Percentiles rank a stretch among this genome's conserved stretches.
Evolutionary conservation across 768 basidiomycete genomes (phyloP).

Genomic region (Infundibulicybe gibba): DNA sequence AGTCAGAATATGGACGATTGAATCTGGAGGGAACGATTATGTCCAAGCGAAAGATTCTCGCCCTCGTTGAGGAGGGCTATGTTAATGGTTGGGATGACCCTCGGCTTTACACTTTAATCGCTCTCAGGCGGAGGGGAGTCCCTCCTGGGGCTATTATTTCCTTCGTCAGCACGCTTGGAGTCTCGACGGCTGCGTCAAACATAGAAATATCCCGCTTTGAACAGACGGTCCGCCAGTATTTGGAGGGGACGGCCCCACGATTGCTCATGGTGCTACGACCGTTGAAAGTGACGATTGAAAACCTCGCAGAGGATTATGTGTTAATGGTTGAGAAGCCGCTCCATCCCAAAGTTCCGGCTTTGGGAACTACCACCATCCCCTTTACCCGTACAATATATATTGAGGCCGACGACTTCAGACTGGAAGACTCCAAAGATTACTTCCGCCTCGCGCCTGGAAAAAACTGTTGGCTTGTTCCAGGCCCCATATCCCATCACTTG

Average conservation of each 20-base stretch:
- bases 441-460: constrained; percentile 97
- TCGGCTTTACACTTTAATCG: constrained; percentile 93
- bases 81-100: constrained; percentile 98
- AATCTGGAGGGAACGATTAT: constrained; percentile 93
- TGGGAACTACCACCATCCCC: constrained; percentile 78
- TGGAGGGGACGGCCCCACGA: constrained; percentile 85
- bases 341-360: constrained; percentile 89
- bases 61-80: constrained; percentile 79
- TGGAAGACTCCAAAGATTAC: constrained; percentile 90
- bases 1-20: constrained; percentile 94
- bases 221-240: constrained; percentile 80
- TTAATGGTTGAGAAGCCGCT: constrained; percentile 85
- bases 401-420: constrained; percentile 89
- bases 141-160: constrained; percentile 95
- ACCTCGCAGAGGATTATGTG: constrained; percentile 82
- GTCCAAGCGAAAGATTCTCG: constrained; percentile 93
- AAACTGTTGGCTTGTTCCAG: constrained; percentile 95
- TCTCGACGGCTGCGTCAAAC: constrained; percentile 79
- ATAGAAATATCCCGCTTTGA: constrained; percentile 91
- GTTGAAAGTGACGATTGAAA: constrained; percentile 88
- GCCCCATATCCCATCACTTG: constrained; percentile 91
- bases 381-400: constrained; percentile 91
- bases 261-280: constrained; percentile 90
- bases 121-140: constrained; percentile 89
- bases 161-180: constrained; percentile 93